Percentiles rank a stretch among this genome's conserved stretches.
Evolutionary conservation across 208 protist species (phyloP).

Genomic region (Trypanosoma brucei): DNA sequence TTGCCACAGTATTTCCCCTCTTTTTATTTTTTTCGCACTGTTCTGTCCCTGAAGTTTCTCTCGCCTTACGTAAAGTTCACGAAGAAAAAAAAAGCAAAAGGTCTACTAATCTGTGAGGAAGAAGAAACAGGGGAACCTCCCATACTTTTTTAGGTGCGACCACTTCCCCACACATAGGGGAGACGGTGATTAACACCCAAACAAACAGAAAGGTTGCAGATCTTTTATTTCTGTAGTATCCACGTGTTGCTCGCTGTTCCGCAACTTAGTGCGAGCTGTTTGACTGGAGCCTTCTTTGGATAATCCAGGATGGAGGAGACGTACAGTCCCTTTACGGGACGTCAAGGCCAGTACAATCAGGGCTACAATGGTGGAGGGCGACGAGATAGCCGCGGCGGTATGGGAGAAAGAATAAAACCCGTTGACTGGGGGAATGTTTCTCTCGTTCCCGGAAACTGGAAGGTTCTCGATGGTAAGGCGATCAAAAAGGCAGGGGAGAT

Average conservation of each 20-base stretch:
- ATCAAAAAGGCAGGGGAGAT: conserved; percentile 51
- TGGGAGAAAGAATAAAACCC: conserved; percentile 47
- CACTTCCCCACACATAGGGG: too few relatives aligned
- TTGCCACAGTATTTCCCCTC: not conserved
- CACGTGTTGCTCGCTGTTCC: too few relatives aligned
- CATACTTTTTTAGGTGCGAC: too few relatives aligned
- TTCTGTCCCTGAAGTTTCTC: not conserved
- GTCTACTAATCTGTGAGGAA: not conserved
- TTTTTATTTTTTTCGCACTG: not conserved
- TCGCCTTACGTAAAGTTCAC: not conserved
- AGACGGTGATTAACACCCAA: too few relatives aligned
- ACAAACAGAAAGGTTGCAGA: too few relatives aligned
- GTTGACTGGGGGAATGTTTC: conserved; percentile 62
- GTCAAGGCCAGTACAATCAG: conserved; percentile 12
- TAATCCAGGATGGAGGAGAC: conserved; percentile 34
- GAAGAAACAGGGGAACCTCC: not conserved
- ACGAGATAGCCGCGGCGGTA: conserved; percentile 13
- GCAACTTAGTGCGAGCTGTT: too few relatives aligned
- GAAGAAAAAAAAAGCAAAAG: not conserved
- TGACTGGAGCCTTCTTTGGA: too few relatives aligned
- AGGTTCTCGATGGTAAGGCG: conserved; percentile 63
- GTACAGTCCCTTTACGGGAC: conserved; percentile 82
- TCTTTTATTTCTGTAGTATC: too few relatives aligned
- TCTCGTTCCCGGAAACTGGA: conserved; percentile 71
- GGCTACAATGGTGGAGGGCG: conserved; percentile 4